Evolutionary conservation across 768 basidiomycete genomes (phyloP).

Genomic region (Zangia roseola): DNA sequence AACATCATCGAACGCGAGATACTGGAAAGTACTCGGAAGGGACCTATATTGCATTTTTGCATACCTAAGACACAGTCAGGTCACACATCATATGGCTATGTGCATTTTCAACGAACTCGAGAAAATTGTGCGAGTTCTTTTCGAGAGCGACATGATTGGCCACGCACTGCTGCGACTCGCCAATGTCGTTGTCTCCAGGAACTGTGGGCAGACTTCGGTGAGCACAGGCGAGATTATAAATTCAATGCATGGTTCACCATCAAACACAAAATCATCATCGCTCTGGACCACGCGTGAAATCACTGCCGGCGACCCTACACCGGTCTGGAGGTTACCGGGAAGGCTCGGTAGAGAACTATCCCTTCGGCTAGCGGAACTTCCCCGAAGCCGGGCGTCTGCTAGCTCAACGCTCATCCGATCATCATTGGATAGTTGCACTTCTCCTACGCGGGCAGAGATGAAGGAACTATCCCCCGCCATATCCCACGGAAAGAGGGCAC

Average conservation of each 20-base stretch:
- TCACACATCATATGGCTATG: background rate
- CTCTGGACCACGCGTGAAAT: slow-evolving; percentile 39
- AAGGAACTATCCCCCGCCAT: slow-evolving; percentile 71
- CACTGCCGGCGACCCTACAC: slow-evolving; percentile 50
- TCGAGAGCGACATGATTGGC: slow-evolving; percentile 60
- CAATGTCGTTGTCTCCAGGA: slow-evolving; percentile 25
- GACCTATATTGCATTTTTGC: slow-evolving; percentile 72
- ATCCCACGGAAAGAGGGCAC: slow-evolving; percentile 82
- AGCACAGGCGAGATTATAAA: background rate
- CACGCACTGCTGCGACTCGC: slow-evolving; percentile 57
- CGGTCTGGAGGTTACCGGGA: slow-evolving; percentile 41
- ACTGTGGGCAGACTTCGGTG: slow-evolving; percentile 23
- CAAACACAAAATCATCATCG: slow-evolving; percentile 66
- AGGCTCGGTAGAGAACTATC: slow-evolving; percentile 60
- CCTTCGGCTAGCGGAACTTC: slow-evolving; percentile 53
- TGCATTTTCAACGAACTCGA: slow-evolving; percentile 53
- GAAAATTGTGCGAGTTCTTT: slow-evolving; percentile 74
- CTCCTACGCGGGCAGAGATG: slow-evolving; percentile 37
- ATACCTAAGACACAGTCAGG: slow-evolving; percentile 49
- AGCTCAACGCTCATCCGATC: slow-evolving; percentile 50
- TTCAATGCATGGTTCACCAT: slow-evolving; percentile 42
- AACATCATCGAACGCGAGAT: slow-evolving; percentile 62
- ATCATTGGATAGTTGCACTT: slow-evolving; percentile 34
- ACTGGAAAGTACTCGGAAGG: slow-evolving; percentile 42
- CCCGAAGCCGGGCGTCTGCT: slow-evolving; percentile 52